These are phyloP conservation scores for Aphanomyces cochlioides DNA, from an alignment of 352 stramenopile species.

Conservation along the genomic window DNA sequence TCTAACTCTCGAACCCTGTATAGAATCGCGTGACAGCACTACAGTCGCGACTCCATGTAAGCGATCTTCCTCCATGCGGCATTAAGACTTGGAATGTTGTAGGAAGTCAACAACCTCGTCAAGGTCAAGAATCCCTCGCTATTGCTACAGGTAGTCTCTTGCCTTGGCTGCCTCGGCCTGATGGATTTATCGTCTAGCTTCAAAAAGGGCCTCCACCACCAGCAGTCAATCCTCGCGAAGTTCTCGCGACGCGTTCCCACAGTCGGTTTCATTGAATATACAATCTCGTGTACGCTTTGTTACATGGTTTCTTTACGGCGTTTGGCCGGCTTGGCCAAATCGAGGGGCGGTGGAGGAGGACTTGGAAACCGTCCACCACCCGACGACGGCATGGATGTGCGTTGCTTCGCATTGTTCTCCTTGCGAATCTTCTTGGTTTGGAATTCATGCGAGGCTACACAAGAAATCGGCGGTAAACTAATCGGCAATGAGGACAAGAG, in stretches of 20 bases:
- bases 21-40: constrained; percentile 81
- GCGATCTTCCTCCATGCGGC: constrained; percentile 8
- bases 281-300: not conserved
- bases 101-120: constrained; percentile 93
- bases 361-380: constrained; percentile 7
- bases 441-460: constrained; percentile 82
- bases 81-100: not conserved
- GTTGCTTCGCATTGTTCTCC: constrained; percentile 48
- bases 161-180: not conserved
- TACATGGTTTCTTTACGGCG: not conserved
- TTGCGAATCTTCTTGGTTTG: constrained; percentile 88
- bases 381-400: constrained; percentile 12
- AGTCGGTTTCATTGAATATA: constrained; percentile 29
- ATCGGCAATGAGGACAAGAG: not conserved
- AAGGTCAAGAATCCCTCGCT: constrained; percentile 94
- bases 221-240: constrained; percentile 20
- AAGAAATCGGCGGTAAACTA: constrained; percentile 57
- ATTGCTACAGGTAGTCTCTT: constrained; percentile 77
- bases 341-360: not conserved
- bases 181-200: constrained; percentile 5
- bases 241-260: not conserved
- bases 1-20: not conserved
- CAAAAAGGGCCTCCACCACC: constrained; percentile 24
- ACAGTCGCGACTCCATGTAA: constrained; percentile 84
- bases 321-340: not conserved